A percentile compares a stretch with the other conserved stretches of the same genome.
Conservation (phyloP, 2,329 filamentous ascomycete species). For the Xylariaceae sp. region DNA sequence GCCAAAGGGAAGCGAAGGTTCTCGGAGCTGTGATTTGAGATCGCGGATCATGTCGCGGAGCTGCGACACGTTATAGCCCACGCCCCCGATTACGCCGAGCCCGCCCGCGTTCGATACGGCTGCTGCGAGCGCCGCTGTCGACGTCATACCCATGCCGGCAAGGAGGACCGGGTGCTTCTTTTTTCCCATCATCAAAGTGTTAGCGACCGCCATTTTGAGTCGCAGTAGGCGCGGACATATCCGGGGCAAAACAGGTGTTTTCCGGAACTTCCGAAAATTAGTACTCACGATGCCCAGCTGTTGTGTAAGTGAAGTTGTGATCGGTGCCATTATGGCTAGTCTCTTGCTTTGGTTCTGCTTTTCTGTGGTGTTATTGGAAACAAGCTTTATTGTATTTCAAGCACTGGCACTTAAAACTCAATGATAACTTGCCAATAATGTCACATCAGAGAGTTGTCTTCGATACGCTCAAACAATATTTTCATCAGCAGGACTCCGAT, state of each 20-base stretch:
- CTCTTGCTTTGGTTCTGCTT: not conserved
- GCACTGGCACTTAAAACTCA: too few relatives aligned
- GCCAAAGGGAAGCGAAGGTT: constrained; percentile 69
- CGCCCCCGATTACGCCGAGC: constrained; percentile 88
- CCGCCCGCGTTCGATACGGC: constrained; percentile 95
- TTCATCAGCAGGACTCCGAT: too few relatives aligned
- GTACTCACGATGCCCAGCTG: constrained; percentile 94
- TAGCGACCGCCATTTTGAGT: too few relatives aligned
- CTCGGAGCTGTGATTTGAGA: constrained; percentile 76
- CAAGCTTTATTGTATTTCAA: too few relatives aligned
- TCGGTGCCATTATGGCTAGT: constrained; percentile 27
- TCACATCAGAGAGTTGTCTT: too few relatives aligned
- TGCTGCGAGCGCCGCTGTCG: constrained; percentile 88
- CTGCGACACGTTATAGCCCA: constrained; percentile 94
- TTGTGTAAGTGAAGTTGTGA: constrained; percentile 84
- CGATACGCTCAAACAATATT: too few relatives aligned
- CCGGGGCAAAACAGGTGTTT: too few relatives aligned
- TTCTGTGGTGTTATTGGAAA: too few relatives aligned
- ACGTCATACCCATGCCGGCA: constrained; percentile 97
- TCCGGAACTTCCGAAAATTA: too few relatives aligned
- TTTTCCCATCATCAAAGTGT: too few relatives aligned
- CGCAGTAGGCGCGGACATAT: too few relatives aligned
- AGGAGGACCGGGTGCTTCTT: constrained; percentile 90
- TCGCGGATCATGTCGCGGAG: constrained; percentile 87
- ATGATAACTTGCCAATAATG: too few relatives aligned